These are phyloP conservation scores for Canavalia gladiata DNA, from an alignment of 306 rosid species.

Conservation along the genomic window DNA sequence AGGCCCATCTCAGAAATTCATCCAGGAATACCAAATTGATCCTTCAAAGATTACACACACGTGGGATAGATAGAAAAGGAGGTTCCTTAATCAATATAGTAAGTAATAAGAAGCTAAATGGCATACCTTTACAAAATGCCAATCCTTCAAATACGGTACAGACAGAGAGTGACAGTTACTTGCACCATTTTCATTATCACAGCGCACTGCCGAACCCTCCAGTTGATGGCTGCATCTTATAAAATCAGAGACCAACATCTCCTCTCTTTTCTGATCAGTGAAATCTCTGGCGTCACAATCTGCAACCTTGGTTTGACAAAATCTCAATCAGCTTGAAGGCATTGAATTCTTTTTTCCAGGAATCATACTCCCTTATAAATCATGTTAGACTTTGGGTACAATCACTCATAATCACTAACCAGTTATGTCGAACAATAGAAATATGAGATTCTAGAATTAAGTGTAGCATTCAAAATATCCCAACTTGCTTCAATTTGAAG, in stretches of 20 bases:
- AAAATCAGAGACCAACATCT: conserved; percentile 78
- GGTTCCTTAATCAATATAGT: background rate
- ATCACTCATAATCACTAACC: background rate
- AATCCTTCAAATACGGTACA: conserved; percentile 88
- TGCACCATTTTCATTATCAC: conserved; percentile 39
- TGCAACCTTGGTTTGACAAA: conserved; percentile 68
- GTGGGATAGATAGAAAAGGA: background rate
- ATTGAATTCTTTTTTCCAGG: background rate
- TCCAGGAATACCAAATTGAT: background rate
- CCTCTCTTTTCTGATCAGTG: conserved; percentile 89
- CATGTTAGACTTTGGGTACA: background rate
- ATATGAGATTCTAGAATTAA: background rate
- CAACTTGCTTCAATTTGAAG: background rate
- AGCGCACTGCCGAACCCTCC: conserved; percentile 50
- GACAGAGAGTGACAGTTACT: conserved; percentile 48
- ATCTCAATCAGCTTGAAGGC: background rate
- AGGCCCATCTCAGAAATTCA: background rate
- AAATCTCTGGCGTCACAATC: conserved; percentile 82
- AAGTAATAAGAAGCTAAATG: conserved; percentile 11
- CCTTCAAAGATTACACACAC: conserved; percentile 25
- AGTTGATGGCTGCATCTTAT: conserved; percentile 56
- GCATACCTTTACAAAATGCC: conserved; percentile 95
- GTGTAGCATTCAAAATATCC: background rate
- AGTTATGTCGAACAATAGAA: background rate
- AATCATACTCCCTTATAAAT: background rate